Evolutionary conservation across 768 basidiomycete species (phyloP).

Genomic region (Tulasnella calospora): DNA sequence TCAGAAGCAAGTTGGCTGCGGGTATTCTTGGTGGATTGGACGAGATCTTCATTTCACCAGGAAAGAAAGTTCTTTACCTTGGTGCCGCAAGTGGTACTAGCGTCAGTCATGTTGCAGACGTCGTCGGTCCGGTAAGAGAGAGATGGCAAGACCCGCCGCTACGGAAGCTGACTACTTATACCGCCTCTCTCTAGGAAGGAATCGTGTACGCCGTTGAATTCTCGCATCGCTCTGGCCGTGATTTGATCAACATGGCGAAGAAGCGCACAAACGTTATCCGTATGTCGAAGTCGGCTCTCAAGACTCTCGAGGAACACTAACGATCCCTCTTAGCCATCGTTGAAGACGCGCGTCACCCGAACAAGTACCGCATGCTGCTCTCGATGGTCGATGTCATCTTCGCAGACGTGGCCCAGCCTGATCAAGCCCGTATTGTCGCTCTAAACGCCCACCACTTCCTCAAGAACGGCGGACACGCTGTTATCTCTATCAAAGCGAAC

Average conservation of each 20-base stretch:
- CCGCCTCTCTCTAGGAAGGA: slow-evolving; percentile 60
- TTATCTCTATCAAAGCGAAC: slow-evolving; percentile 98
- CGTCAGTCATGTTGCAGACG: slow-evolving; percentile 98
- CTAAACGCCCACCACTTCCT: slow-evolving; percentile 94
- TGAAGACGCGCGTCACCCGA: slow-evolving; percentile 94
- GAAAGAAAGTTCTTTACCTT: slow-evolving; percentile 93
- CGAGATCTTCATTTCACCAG: slow-evolving; percentile 85
- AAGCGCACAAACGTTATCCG: slow-evolving; percentile 98
- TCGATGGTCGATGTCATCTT: slow-evolving; percentile 96
- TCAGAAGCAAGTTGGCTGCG: slow-evolving; percentile 93
- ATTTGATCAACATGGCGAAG: slow-evolving; percentile 98
- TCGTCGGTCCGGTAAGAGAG: slow-evolving; percentile 86
- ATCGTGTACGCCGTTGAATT: slow-evolving; percentile 98
- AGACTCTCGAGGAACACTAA: neutral
- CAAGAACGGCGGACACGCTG: slow-evolving; percentile 83
- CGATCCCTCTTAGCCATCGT: slow-evolving; percentile 64
- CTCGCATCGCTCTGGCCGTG: slow-evolving; percentile 91
- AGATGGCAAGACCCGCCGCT: slow-evolving; percentile 8
- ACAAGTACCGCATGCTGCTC: slow-evolving; percentile 95
- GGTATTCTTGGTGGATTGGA: slow-evolving; percentile 95
- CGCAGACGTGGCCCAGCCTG: slow-evolving; percentile 96
- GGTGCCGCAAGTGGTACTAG: slow-evolving; percentile 97
- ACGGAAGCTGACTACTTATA: slow-evolving; percentile 24
- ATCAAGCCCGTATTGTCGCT: slow-evolving; percentile 94
- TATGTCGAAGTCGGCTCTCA: slow-evolving; percentile 43